phyloP scores from a whole-genome alignment of 371 early-diverging fungal genomes.

The Lichtheimia hyalospora region DNA sequence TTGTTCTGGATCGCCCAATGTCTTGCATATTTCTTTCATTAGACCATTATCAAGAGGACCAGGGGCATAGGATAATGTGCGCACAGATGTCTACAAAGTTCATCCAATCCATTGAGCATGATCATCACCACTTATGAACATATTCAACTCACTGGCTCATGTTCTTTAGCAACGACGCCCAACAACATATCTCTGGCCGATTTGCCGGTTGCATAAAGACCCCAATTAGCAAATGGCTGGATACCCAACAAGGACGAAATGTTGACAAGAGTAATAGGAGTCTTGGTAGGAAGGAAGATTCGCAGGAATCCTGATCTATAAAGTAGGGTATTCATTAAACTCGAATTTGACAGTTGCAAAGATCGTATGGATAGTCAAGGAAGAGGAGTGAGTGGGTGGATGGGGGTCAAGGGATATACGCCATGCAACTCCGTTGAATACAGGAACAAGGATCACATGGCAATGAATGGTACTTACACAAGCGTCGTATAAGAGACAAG shows the following conservation, averaged over 20 bases:
- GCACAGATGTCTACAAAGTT: conserved; percentile 27
- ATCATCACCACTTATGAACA: background rate
- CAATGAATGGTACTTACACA: conserved; percentile 45
- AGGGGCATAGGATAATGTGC: conserved; percentile 86
- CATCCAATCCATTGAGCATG: background rate
- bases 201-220: conserved; percentile 84
- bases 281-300: conserved; percentile 10
- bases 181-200: conserved; percentile 87
- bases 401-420: background rate
- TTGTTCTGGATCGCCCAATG: conserved; percentile 73
- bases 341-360: background rate
- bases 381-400: too few species aligned
- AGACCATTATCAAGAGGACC: conserved; percentile 90
- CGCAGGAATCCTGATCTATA: conserved; percentile 31
- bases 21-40: conserved; percentile 76
- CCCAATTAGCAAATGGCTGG: conserved; percentile 77
- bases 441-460: background rate
- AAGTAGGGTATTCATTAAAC: background rate
- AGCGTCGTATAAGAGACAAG: conserved; percentile 53
- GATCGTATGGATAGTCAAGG: too few species aligned
- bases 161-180: conserved; percentile 68
- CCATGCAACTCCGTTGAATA: background rate
- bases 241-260: conserved; percentile 87
- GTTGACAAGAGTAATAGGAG: conserved; percentile 63
- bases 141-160: conserved; percentile 14